Evolutionary conservation across 176 grass and related monocot genomes (phyloP).

Genomic region (Zea luxurians): DNA sequence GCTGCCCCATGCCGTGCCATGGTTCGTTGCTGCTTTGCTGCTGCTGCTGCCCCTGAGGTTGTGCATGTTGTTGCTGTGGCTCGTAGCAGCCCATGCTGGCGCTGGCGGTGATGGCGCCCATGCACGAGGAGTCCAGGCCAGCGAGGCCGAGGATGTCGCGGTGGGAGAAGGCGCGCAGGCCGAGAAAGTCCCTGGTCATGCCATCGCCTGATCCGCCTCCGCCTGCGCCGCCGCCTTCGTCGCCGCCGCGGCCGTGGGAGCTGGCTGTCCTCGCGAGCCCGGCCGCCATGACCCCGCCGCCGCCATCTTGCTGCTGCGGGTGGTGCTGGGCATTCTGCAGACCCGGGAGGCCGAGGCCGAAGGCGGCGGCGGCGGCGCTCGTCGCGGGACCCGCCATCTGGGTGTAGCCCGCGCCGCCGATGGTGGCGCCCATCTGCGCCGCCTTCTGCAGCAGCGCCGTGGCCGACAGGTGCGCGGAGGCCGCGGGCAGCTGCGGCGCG

Average conservation of each 20-base stretch:
- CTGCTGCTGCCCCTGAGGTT: not conserved
- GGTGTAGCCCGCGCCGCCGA: slow-evolving; percentile 37
- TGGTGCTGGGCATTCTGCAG: slow-evolving; percentile 7
- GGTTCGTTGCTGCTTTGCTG: slow-evolving; percentile 42
- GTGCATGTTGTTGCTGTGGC: slow-evolving; percentile 29
- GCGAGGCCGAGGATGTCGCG: slow-evolving; percentile 71
- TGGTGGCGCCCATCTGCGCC: slow-evolving; percentile 92
- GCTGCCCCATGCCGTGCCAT: slow-evolving; percentile 50
- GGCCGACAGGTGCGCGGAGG: slow-evolving; percentile 76
- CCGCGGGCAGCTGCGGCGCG: slow-evolving; percentile 11
- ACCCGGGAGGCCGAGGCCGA: slow-evolving; percentile 42
- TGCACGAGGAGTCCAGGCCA: slow-evolving; percentile 65
- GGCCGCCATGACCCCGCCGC: not conserved
- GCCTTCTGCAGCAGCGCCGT: slow-evolving; percentile 93
- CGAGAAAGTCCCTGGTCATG: slow-evolving; percentile 91
- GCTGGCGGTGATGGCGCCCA: slow-evolving; percentile 41
- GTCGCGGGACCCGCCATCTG: slow-evolving; percentile 54
- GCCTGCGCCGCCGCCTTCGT: slow-evolving; percentile 29
- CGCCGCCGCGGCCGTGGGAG: slow-evolving; percentile 39
- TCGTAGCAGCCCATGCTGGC: slow-evolving; percentile 35
- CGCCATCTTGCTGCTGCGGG: slow-evolving; percentile 37
- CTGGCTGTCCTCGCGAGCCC: slow-evolving; percentile 14
- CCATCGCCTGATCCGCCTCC: slow-evolving; percentile 21
- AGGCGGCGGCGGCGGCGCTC: slow-evolving; percentile 24
- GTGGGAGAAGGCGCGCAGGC: slow-evolving; percentile 75